These are phyloP conservation scores for Aspergillus olivimuriae DNA, from an alignment of 495 filamentous ascomycete genomes.

Conservation along the genomic window DNA sequence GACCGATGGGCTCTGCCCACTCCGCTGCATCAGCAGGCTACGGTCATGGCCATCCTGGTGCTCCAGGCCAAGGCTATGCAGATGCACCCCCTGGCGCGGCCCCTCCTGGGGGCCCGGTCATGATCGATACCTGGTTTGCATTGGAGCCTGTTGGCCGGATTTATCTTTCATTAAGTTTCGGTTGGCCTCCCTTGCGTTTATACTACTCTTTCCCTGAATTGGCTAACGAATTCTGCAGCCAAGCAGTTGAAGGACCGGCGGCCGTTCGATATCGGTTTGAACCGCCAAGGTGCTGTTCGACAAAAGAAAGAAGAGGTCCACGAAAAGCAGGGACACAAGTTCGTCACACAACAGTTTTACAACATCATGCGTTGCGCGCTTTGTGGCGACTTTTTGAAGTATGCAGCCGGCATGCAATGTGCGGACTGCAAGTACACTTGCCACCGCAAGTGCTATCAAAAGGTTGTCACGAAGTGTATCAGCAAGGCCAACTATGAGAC, in stretches of 20 bases:
- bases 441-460: conserved; percentile 91
- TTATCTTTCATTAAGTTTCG: conserved; percentile 79
- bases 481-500: conserved; percentile 98
- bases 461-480: conserved; percentile 99
- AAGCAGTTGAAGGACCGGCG: conserved; percentile 64
- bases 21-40: conserved; percentile 19
- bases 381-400: conserved; percentile 97
- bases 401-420: conserved; percentile 98
- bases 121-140: conserved; percentile 94
- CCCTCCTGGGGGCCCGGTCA: conserved; percentile 49
- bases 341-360: conserved; percentile 96
- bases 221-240: conserved; percentile 42
- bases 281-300: conserved; percentile 91
- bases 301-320: conserved; percentile 96
- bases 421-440: conserved; percentile 99
- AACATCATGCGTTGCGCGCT: conserved; percentile 99
- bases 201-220: background rate
- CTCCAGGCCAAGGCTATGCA: conserved; percentile 17
- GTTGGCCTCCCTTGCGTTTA: conserved; percentile 37
- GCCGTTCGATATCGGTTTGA: conserved; percentile 79
- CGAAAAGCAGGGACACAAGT: conserved; percentile 99
- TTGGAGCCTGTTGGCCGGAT: conserved; percentile 91
- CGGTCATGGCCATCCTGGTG: conserved; percentile 16
- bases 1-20: conserved; percentile 27
- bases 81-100: conserved; percentile 24